Conservation (phyloP, 371 early-diverging fungal genomes). For the Mucor racemosus region DNA sequence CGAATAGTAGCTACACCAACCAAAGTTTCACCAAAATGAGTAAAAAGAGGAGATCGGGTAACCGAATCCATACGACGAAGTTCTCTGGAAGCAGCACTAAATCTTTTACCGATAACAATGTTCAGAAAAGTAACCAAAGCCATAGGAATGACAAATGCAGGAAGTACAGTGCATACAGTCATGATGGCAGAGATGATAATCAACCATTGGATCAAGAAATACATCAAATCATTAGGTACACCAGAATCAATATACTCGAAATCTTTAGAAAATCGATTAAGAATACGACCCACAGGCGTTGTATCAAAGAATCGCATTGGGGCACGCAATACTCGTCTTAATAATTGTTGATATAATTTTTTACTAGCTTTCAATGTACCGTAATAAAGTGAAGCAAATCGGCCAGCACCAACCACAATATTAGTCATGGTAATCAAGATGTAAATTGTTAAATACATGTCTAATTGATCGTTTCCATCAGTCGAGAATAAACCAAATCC, state of each 20-base stretch:
- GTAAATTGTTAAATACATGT: slow-evolving; percentile 28
- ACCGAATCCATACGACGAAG: slow-evolving; percentile 80
- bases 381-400: slow-evolving; percentile 39
- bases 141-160: slow-evolving; percentile 58
- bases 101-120: slow-evolving; percentile 54
- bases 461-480: slow-evolving; percentile 14
- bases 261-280: slow-evolving; percentile 85
- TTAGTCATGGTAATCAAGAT: slow-evolving; percentile 15
- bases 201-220: slow-evolving; percentile 63
- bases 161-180: slow-evolving; percentile 30
- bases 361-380: slow-evolving; percentile 64
- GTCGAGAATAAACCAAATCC: slow-evolving; percentile 7
- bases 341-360: slow-evolving; percentile 50
- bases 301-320: slow-evolving; percentile 86
- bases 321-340: slow-evolving; percentile 66
- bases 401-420: slow-evolving; percentile 22
- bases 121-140: slow-evolving; percentile 58
- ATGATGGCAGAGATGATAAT: slow-evolving; percentile 44
- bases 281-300: slow-evolving; percentile 90
- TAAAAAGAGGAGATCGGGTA: slow-evolving; percentile 71
- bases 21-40: slow-evolving; percentile 75
- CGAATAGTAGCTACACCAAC: slow-evolving; percentile 69
- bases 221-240: slow-evolving; percentile 48
- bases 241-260: slow-evolving; percentile 42
- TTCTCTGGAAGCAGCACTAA: slow-evolving; percentile 73